Evolutionary conservation across 331 rosid species (phyloP).

Genomic region (Erythrophleum ivorense): DNA sequence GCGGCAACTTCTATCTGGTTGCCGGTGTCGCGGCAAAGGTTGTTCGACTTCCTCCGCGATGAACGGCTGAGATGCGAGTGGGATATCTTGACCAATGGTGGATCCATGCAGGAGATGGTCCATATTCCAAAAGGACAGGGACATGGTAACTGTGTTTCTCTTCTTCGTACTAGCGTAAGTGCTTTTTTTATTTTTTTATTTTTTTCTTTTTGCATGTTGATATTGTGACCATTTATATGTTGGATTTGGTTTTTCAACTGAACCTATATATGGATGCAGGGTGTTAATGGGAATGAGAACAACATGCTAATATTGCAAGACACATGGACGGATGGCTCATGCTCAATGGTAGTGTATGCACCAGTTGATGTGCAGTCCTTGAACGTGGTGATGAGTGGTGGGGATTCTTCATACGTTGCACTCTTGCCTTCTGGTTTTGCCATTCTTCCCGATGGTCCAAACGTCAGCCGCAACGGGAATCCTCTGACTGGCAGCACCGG

Average conservation of each 20-base stretch:
- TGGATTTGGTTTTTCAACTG: not conserved
- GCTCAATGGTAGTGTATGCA: constrained; percentile 81
- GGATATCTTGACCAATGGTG: constrained; percentile 79
- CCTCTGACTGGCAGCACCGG: constrained; percentile 18
- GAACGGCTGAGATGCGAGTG: constrained; percentile 70
- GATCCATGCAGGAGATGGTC: constrained; percentile 78
- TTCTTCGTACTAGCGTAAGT: constrained; percentile 75
- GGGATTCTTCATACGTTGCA: constrained; percentile 87
- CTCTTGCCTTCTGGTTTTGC: constrained; percentile 95
- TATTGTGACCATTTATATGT: too few relatives aligned
- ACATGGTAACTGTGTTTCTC: constrained; percentile 76
- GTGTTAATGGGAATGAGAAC: constrained; percentile 54
- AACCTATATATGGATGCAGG: constrained; percentile 45
- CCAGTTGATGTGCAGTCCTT: constrained; percentile 79
- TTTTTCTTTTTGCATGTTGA: too few relatives aligned
- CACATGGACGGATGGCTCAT: constrained; percentile 77
- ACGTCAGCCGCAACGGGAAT: not conserved
- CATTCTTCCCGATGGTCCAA: constrained; percentile 57
- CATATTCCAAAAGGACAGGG: constrained; percentile 74
- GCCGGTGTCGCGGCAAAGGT: constrained; percentile 60
- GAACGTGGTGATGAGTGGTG: constrained; percentile 77
- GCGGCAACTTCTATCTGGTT: constrained; percentile 91
- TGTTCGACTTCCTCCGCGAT: constrained; percentile 77
- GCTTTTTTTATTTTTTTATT: not conserved
- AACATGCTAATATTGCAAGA: constrained; percentile 87